These are phyloP conservation scores for Chlorophyllum brunneum DNA, from an alignment of 768 basidiomycete species.

Conservation along the genomic window DNA sequence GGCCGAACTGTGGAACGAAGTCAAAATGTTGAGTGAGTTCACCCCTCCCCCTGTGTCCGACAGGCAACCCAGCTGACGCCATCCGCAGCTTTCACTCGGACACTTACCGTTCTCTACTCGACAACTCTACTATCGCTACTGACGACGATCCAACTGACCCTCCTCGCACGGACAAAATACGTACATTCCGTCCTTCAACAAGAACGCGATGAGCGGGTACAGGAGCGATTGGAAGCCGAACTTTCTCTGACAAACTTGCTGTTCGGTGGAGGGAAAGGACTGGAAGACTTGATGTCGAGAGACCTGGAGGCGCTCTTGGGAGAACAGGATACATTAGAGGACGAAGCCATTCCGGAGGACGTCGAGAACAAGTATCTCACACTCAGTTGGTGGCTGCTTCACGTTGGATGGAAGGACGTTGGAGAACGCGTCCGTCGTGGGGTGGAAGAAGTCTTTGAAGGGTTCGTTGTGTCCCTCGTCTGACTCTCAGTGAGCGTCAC, in stretches of 20 bases:
- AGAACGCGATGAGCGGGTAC: slow-evolving; percentile 55
- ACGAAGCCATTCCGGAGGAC: slow-evolving; percentile 46
- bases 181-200: slow-evolving; percentile 60
- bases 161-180: slow-evolving; percentile 82
- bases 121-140: slow-evolving; percentile 83
- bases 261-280: slow-evolving; percentile 21
- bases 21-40: slow-evolving; percentile 77
- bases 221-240: slow-evolving; percentile 39
- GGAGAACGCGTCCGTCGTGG: slow-evolving; percentile 18
- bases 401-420: slow-evolving; percentile 20
- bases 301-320: slow-evolving; percentile 20
- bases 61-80: neutral
- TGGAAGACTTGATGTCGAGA: slow-evolving; percentile 22
- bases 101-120: slow-evolving; percentile 83
- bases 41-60: neutral
- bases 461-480: slow-evolving; percentile 42
- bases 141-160: slow-evolving; percentile 79
- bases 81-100: slow-evolving; percentile 74
- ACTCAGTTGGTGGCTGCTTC: slow-evolving; percentile 19
- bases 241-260: slow-evolving; percentile 36
- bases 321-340: slow-evolving; percentile 10
- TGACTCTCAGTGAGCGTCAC: neutral
- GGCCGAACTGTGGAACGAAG: slow-evolving; percentile 86
- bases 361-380: slow-evolving; percentile 45
- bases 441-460: slow-evolving; percentile 61